These are phyloP conservation scores for Scedosporium boydii DNA, from an alignment of 2,329 filamentous ascomycete genomes.

Conservation along the genomic window DNA sequence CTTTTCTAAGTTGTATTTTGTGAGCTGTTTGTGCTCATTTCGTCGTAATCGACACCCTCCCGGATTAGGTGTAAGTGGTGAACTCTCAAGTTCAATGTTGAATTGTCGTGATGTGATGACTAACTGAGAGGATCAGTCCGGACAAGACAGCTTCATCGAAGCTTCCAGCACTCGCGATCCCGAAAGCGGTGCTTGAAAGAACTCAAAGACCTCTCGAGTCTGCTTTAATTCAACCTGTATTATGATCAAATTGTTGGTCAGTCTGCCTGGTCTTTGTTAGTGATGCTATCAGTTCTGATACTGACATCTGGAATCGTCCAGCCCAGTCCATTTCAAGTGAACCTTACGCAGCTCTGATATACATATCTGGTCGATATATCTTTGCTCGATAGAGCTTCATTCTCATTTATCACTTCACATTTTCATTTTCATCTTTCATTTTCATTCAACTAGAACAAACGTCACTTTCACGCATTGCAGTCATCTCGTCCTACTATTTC, in stretches of 20 bases:
- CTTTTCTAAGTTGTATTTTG: slow-evolving; percentile 4
- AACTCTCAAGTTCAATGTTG: background rate
- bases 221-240: background rate
- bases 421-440: background rate
- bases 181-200: background rate
- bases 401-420: background rate
- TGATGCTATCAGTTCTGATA: no score
- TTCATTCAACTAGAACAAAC: background rate
- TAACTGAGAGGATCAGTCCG: background rate
- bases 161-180: background rate
- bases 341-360: background rate
- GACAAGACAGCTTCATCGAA: slow-evolving; percentile 1
- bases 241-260: background rate
- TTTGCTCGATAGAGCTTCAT: background rate
- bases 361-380: background rate
- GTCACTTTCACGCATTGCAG: background rate
- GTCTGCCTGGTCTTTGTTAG: background rate
- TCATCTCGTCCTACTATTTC: background rate
- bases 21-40: slow-evolving; percentile 3
- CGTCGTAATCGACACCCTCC: background rate
- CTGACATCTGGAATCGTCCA: no score
- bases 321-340: no score
- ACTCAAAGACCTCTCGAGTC: background rate
- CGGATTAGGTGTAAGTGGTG: background rate
- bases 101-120: background rate